Conservation (phyloP, 495 filamentous ascomycete genomes). For the Lepidopterella palustris region DNA sequence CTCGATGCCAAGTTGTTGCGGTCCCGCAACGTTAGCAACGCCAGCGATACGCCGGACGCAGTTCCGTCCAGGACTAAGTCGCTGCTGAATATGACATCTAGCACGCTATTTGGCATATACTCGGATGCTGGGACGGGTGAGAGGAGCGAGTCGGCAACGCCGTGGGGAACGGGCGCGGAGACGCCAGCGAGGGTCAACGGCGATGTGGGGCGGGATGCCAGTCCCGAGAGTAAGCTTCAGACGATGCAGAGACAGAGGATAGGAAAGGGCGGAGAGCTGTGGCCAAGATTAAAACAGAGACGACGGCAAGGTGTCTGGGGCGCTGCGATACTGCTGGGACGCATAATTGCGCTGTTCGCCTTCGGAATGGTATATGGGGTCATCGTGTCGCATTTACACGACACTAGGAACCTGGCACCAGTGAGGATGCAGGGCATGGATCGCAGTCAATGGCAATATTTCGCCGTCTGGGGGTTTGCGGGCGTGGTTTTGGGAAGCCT, state of each 20-base stretch:
- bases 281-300: neutral
- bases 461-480: conserved; percentile 71
- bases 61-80: conserved; percentile 58
- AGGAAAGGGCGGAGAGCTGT: neutral
- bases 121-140: conserved; percentile 52
- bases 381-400: conserved; percentile 75
- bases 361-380: conserved; percentile 81
- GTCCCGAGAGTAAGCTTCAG: neutral
- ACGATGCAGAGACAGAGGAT: neutral
- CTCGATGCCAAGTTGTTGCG: conserved; percentile 24
- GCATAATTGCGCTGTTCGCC: conserved; percentile 62
- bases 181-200: conserved; percentile 44
- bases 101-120: conserved; percentile 89
- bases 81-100: conserved; percentile 78
- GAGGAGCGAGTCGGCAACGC: conserved; percentile 44
- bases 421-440: conserved; percentile 55
- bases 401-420: conserved; percentile 57
- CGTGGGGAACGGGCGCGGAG: conserved; percentile 68
- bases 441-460: conserved; percentile 57
- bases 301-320: conserved; percentile 17
- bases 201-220: conserved; percentile 2
- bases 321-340: conserved; percentile 46
- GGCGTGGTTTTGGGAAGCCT: conserved; percentile 71
- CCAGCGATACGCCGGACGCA: neutral
- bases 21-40: conserved; percentile 1